A percentile compares a stretch with the other conserved stretches of the same genome.
Conservation (phyloP, 1,284 basidiomycete genomes). For the Cerrena zonata region DNA sequence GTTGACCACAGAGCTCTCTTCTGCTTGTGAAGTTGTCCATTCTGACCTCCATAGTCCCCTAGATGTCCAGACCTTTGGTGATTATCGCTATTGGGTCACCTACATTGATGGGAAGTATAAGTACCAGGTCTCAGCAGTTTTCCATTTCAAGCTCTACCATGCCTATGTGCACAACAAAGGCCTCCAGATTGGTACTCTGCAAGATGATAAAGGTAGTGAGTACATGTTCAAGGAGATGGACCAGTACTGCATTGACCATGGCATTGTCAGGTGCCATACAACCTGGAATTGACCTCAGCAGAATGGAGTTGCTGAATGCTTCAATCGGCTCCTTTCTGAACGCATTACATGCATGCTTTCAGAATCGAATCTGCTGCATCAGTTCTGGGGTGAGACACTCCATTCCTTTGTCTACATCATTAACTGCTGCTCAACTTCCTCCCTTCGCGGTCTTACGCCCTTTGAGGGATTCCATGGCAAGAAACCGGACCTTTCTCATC, state of each 20-base stretch:
- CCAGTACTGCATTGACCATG: conserved; percentile 18
- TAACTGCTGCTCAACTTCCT: conserved; percentile 14
- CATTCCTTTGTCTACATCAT: conserved; percentile 20
- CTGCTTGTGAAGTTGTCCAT: conserved; percentile 28
- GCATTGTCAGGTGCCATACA: conserved; percentile 26
- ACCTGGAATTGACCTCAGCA: conserved; percentile 24
- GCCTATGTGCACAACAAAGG: conserved; percentile 20
- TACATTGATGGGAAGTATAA: conserved; percentile 30
- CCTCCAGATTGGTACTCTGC: conserved; percentile 16
- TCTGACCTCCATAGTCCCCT: conserved; percentile 32
- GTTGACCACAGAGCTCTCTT: conserved; percentile 14
- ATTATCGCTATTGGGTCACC: conserved; percentile 29
- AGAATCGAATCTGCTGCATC: conserved; percentile 19
- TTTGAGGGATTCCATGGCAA: conserved; percentile 3
- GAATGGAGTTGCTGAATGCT: conserved; percentile 30
- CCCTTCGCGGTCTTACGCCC: conserved; percentile 20
- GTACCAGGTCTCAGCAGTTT: conserved; percentile 16
- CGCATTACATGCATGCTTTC: conserved; percentile 15
- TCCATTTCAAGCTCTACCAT: conserved; percentile 17
- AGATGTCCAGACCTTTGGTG: conserved; percentile 18
- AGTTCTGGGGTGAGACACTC: conserved; percentile 24
- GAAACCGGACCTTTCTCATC: conserved; percentile 13
- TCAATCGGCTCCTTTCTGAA: conserved; percentile 20
- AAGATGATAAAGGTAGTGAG: conserved; percentile 30
- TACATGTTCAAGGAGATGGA: conserved; percentile 23